Base-by-base conservation (phyloP, 345 rosid genomes). In the Luvunga scandens region DNA sequence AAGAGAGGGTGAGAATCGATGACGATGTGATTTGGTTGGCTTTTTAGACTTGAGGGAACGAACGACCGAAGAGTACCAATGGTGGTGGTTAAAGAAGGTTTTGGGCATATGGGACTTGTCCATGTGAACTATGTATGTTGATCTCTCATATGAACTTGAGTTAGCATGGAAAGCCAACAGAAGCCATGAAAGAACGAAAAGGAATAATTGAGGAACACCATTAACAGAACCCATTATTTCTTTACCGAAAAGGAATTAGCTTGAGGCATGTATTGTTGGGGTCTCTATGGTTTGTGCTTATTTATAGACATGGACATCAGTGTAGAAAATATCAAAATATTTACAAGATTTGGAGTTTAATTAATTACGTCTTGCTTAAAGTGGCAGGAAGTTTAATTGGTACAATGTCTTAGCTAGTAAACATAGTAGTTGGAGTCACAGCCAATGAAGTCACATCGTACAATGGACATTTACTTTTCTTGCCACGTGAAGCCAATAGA, bases 61-160 rank as follows among this genome's bases (percentile, higher is more conserved):
- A 69, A 81, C 39, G 8, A 56, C 42, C 30, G 86, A 81, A 18
- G 82, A 79, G 76, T 86, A 77, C 88, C 88, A 86, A 12, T 53
- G 38, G 0, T 67, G 73, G 36, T 77, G 83, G 79, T 22, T 79
- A n/a, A 19, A 6, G 57, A 80, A 83, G 13, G 22, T 38, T 65
- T 76, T 76, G 66, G 84, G 81, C 79, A 82, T 78, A 31, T 36
- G 14, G 19, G 84, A 75, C 69, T 75, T 70, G 77, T 82, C 84
- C 84, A 78, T 78, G 28, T 82, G 84, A 57, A 82, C 81, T 63
- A 78, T 79, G 18, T 56, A 73, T 34, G 77, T 69, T 0, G 71
- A 39, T 59, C 82, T 75, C 56, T 72, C 65, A 2, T 55, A 13
- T 30, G 63, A 75, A 39, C 21, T 10, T 42, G 69, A 42, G 30